Conservation (phyloP, 441 rosid species). For the Melastoma candidum region DNA sequence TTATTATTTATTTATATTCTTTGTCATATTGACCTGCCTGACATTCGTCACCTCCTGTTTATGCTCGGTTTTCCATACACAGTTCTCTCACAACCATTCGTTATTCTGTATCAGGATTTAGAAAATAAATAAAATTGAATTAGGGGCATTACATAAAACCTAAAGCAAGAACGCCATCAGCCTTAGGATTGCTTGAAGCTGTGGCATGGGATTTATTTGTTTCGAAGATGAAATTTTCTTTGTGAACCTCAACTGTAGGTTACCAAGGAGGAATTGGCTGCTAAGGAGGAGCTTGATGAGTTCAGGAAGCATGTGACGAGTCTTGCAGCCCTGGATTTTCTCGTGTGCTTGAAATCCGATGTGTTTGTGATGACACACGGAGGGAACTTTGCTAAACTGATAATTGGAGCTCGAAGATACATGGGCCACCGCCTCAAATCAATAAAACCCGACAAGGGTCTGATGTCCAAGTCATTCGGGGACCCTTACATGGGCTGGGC, state of each 20-base stretch:
- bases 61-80: too few relatives aligned
- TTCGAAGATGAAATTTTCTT: too few relatives aligned
- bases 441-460: constrained; percentile 96
- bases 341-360: constrained; percentile 94
- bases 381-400: constrained; percentile 95
- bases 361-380: constrained; percentile 99
- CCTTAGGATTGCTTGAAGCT: too few relatives aligned
- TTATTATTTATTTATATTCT: too few relatives aligned
- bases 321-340: constrained; percentile 92
- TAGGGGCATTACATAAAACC: too few relatives aligned
- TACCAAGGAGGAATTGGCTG: constrained; percentile 90
- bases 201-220: too few relatives aligned
- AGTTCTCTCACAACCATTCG: too few relatives aligned
- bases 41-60: too few relatives aligned
- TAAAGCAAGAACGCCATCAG: too few relatives aligned
- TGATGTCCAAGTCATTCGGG: constrained; percentile 96
- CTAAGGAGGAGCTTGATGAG: constrained; percentile 60
- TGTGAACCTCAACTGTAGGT: constrained; percentile 30
- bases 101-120: too few relatives aligned
- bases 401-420: constrained; percentile 90
- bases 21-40: too few relatives aligned
- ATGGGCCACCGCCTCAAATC: constrained; percentile 92
- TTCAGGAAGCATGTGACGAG: constrained; percentile 97
- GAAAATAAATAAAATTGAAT: too few relatives aligned
- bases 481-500: constrained; percentile 99